Evolutionary conservation across 192 early-diverging fungal genomes (phyloP), one percentile per base, ranked within the genome.

Genomic region (Coemansia erecta): DNA sequence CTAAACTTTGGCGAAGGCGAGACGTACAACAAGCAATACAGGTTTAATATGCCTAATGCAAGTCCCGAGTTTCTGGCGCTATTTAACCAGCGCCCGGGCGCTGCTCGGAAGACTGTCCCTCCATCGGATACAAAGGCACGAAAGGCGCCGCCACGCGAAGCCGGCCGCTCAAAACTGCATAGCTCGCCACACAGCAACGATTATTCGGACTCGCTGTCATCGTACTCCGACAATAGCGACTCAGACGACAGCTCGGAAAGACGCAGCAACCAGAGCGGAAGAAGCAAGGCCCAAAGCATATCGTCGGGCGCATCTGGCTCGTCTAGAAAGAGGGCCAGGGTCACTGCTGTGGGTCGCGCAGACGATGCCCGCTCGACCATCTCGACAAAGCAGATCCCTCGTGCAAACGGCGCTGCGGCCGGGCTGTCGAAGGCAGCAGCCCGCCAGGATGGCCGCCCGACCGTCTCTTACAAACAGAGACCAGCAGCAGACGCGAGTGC

Each of bases 1-100:
- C 79, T 81, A 40, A 81, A 68, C 55, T 81, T 81, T 35, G 72
- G 64, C 13, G 63, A 60, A 11, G 67, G 68, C 56, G 67, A 66
- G 56, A 50, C 45, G 1, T 70, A 76, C 44, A 35, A 42, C n/a
- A 63, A 70, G 42, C 39, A 43, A 31, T 70, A 76, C 28, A 45
- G 45, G 10, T 46, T 70, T 47, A 53, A 50, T 56, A 55, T 76
- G 4, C 63, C 68, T 17, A 58, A 50, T 41, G 67, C 73, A 24
- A 60, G 46, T 22, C 50, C 63, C 24, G 67, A 55, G 4, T 70
- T 76, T 28, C 53, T 76, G 28, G 52, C 60, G 17, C 68, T 70
- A 46, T 76, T 66, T 57, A 70, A 66, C 55, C 66, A 70, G 40
- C 60, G 56, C 53, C 48, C 55, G 51, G 50, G 67, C 0, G 59